phyloP scores from a whole-genome alignment of 306 rosid genomes.

The Geum urbanum region DNA sequence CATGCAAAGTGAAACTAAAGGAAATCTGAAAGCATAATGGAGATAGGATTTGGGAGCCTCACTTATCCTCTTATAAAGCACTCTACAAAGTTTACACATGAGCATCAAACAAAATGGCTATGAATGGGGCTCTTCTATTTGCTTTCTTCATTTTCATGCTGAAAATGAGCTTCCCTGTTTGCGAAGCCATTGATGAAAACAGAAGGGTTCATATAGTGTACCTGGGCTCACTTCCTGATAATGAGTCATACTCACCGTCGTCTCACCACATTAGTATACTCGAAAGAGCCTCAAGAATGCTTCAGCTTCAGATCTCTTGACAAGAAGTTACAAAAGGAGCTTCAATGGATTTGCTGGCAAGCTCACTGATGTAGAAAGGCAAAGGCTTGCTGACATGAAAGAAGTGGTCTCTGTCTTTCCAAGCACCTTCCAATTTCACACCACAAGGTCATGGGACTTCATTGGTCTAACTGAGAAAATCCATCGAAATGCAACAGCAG shows the following conservation, averaged over 20 bases:
- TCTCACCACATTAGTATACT: neutral
- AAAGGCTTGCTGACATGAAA: neutral
- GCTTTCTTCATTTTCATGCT: neutral
- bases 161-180: neutral
- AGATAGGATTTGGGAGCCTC: neutral
- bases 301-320: neutral
- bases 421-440: neutral
- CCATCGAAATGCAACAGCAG: neutral
- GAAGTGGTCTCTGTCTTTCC: slow-evolving; percentile 1
- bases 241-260: neutral
- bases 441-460: neutral
- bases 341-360: neutral
- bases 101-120: neutral
- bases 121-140: neutral
- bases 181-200: neutral
- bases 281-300: neutral
- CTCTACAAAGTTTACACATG: neutral
- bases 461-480: neutral
- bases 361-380: neutral
- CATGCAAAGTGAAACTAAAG: neutral
- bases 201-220: neutral
- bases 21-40: neutral
- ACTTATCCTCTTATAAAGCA: neutral
- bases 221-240: neutral
- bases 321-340: neutral